These are phyloP conservation scores for Penicillium sp. DNA, from an alignment of 2,329 filamentous ascomycete species.

Conservation along the genomic window DNA sequence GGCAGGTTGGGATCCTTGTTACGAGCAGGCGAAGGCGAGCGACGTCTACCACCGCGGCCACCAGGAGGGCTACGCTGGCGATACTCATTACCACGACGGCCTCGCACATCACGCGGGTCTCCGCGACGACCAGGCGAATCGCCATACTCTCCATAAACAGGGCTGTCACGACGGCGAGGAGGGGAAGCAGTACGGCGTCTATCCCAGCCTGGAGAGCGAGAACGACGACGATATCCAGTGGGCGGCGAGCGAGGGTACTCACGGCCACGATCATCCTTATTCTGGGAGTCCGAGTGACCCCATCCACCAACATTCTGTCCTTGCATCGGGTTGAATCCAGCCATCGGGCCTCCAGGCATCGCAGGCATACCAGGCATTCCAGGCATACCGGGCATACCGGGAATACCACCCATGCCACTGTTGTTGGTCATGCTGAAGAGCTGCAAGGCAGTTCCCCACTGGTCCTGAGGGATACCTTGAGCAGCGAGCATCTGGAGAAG, in stretches of 20 bases:
- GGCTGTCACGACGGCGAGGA: conserved; percentile 62
- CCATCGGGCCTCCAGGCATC: conserved; percentile 19
- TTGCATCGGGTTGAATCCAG: conserved; percentile 32
- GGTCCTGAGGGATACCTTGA: conserved; percentile 73
- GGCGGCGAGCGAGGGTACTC: conserved; percentile 63
- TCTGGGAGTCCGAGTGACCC: conserved; percentile 39
- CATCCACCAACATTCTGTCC: conserved; percentile 35
- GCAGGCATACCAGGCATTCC: conserved; percentile 29
- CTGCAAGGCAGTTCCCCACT: conserved; percentile 62
- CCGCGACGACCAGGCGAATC: conserved; percentile 63
- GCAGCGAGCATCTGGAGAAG: conserved; percentile 72
- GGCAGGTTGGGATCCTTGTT: conserved; percentile 41
- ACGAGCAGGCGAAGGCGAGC: conserved; percentile 58
- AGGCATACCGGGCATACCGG: conserved; percentile 32
- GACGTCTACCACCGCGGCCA: conserved; percentile 53
- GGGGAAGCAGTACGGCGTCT: conserved; percentile 67
- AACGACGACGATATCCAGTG: conserved; percentile 64
- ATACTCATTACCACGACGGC: conserved; percentile 62
- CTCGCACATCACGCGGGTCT: conserved; percentile 54
- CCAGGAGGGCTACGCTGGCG: conserved; percentile 81
- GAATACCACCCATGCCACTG: conserved; percentile 19
- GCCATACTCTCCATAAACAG: conserved; percentile 69
- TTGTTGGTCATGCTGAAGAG: conserved; percentile 45
- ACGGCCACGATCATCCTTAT: conserved; percentile 59
- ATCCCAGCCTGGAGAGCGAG: conserved; percentile 72